Conservation (phyloP, 2,329 filamentous ascomycete genomes). For the Aphanoascus verrucosus region DNA sequence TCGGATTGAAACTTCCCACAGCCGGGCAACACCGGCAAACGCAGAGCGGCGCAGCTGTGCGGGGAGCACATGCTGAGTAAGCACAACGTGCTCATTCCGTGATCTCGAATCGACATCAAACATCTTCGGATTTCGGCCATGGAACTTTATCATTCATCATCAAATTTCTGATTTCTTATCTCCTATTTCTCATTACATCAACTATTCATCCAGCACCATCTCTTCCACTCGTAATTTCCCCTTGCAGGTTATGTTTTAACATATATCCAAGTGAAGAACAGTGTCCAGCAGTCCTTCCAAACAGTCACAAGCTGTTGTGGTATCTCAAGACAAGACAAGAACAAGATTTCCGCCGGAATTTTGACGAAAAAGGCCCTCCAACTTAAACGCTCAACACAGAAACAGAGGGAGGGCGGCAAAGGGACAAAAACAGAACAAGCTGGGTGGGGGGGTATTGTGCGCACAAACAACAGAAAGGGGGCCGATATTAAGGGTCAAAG, state of each 20-base stretch:
- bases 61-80: too few species aligned
- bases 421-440: neutral
- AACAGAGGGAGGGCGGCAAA: neutral
- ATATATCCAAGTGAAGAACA: conserved; percentile 4
- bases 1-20: neutral
- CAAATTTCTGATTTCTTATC: neutral
- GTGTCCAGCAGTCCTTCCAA: conserved; percentile 7
- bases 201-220: neutral
- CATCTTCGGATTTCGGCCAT: neutral
- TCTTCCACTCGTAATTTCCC: neutral
- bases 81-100: too few species aligned
- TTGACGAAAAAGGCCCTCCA: neutral
- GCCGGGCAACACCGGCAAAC: too few species aligned
- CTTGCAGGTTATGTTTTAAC: neutral
- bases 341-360: neutral
- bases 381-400: neutral
- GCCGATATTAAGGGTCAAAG: neutral
- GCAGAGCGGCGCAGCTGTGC: too few species aligned
- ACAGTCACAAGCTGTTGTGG: neutral
- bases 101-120: neutral
- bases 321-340: neutral
- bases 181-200: neutral
- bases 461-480: neutral
- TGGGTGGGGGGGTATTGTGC: neutral
- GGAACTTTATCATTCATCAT: neutral